Percentiles rank a stretch among this genome's conserved stretches.
Evolutionary conservation across 345 rosid species (phyloP).

Genomic region (Aquilaria sinensis): DNA sequence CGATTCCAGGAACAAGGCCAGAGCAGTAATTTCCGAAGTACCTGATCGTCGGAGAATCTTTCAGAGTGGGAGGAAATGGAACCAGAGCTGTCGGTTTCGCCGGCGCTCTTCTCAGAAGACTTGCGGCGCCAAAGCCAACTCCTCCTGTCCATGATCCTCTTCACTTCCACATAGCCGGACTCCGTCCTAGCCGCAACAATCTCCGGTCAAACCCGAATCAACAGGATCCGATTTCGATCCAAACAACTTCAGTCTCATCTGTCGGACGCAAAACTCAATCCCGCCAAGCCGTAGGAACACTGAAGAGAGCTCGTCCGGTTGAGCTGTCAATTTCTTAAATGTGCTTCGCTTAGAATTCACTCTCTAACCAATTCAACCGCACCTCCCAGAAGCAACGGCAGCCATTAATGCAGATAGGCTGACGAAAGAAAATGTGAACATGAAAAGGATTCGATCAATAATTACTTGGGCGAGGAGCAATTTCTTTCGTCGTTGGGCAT

Average conservation of each 20-base stretch:
- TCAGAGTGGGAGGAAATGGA: constrained; percentile 65
- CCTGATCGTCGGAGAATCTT: constrained; percentile 74
- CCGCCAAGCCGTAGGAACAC: neutral
- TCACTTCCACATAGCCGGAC: constrained; percentile 11
- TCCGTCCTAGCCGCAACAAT: constrained; percentile 6
- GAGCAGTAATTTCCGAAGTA: constrained; percentile 8
- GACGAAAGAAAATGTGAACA: constrained; percentile 2
- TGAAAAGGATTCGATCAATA: constrained; percentile 7
- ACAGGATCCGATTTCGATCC: constrained; percentile 14
- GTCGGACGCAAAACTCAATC: neutral
- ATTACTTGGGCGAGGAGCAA: constrained; percentile 26
- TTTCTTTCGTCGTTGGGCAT: constrained; percentile 17
- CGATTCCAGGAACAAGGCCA: no score
- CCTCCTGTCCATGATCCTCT: constrained; percentile 70
- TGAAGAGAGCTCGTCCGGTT: neutral
- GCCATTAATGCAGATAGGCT: neutral
- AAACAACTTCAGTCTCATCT: neutral
- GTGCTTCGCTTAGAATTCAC: constrained; percentile 55
- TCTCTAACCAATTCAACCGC: constrained; percentile 20
- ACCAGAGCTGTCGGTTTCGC: constrained; percentile 60
- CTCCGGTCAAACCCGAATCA: neutral
- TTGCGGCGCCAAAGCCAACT: constrained; percentile 79
- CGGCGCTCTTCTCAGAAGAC: constrained; percentile 64
- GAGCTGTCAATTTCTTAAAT: neutral
- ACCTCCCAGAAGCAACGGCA: neutral